Conservation (phyloP, 1,139 yeast genomes). For the Scheffersomyces insectosa region DNA sequence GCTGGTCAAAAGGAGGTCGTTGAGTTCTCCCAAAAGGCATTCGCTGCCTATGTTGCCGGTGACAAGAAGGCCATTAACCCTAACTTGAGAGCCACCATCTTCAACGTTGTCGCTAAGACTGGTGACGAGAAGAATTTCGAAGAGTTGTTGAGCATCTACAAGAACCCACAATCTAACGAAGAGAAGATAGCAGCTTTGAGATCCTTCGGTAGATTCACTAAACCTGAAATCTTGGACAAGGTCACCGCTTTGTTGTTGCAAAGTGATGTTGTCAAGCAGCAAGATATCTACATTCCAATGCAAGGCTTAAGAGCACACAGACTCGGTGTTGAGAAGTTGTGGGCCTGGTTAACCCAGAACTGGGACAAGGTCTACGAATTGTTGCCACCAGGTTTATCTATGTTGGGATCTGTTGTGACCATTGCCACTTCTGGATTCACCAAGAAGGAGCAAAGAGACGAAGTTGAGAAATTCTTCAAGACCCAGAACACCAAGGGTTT, state of each 20-base stretch:
- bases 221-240: slow-evolving; percentile 56
- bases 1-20: slow-evolving; percentile 59
- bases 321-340: slow-evolving; percentile 64
- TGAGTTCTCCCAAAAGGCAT: slow-evolving; percentile 55
- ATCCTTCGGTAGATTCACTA: slow-evolving; percentile 70
- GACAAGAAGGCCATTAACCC: slow-evolving; percentile 71
- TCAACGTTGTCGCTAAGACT: slow-evolving; percentile 61
- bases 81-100: slow-evolving; percentile 72
- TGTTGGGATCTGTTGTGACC: slow-evolving; percentile 73
- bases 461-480: slow-evolving; percentile 59
- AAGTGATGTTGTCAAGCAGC: slow-evolving; percentile 69
- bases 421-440: slow-evolving; percentile 67
- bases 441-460: slow-evolving; percentile 55
- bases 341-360: slow-evolving; percentile 76
- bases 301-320: slow-evolving; percentile 64
- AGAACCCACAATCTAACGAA: slow-evolving; percentile 64
- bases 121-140: slow-evolving; percentile 70
- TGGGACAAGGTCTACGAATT: slow-evolving; percentile 67
- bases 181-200: slow-evolving; percentile 78
- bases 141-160: slow-evolving; percentile 61
- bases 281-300: slow-evolving; percentile 81
- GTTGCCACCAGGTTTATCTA: slow-evolving; percentile 80
- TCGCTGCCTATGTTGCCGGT: slow-evolving; percentile 61
- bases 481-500: slow-evolving; percentile 68
- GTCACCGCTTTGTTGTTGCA: slow-evolving; percentile 64